Conservation (phyloP, 2,329 filamentous ascomycete species). For the Fusarium musae region DNA sequence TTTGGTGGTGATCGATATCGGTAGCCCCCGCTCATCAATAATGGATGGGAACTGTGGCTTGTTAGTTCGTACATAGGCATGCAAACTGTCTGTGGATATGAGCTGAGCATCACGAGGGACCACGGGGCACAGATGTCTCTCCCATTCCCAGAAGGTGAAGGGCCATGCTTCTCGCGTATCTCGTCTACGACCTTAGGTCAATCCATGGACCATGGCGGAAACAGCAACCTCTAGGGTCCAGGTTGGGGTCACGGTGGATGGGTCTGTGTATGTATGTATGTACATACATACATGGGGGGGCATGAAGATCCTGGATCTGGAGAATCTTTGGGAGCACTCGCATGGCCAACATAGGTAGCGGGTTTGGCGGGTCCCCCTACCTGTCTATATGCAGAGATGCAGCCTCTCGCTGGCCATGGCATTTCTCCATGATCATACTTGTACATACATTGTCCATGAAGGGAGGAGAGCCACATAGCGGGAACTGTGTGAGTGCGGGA, state of each 20-base stretch:
- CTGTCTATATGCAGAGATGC: constrained; percentile 21
- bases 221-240: constrained; percentile 30
- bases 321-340: constrained; percentile 18
- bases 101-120: constrained; percentile 40
- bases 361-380: neutral
- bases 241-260: constrained; percentile 35
- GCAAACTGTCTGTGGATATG: constrained; percentile 22
- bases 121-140: constrained; percentile 34
- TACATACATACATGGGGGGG: constrained; percentile 3
- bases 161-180: constrained; percentile 44
- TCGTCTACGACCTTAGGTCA: constrained; percentile 34
- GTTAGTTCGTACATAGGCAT: constrained; percentile 29
- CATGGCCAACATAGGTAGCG: constrained; percentile 28
- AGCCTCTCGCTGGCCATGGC: constrained; percentile 18
- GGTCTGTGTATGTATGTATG: constrained; percentile 15
- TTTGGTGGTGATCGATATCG: constrained; percentile 31
- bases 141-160: constrained; percentile 13
- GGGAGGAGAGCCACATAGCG: constrained; percentile 31
- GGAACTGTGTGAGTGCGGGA: constrained; percentile 39
- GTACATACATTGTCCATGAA: constrained; percentile 8
- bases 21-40: constrained; percentile 8
- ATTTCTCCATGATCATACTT: constrained; percentile 30
- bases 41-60: constrained; percentile 35
- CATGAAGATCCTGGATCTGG: constrained; percentile 34
- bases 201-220: constrained; percentile 29